These are phyloP conservation scores for Endoconidiophora polonica DNA, from an alignment of 2,329 filamentous ascomycete genomes.

Conservation along the genomic window DNA sequence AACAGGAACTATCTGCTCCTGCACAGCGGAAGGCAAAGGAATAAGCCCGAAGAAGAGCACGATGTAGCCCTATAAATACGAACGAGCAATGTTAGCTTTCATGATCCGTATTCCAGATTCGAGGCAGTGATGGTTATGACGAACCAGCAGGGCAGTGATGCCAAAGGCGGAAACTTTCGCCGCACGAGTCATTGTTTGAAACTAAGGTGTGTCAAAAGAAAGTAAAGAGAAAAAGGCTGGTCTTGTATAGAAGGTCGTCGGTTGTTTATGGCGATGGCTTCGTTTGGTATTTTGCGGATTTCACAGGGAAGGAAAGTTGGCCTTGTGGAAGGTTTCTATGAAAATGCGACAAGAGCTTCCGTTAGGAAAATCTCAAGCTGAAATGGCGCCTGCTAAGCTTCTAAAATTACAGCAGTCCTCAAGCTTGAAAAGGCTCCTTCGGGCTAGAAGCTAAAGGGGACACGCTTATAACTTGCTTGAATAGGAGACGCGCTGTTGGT, in stretches of 20 bases:
- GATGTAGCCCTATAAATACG: slow-evolving; percentile 71
- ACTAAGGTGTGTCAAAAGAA: neutral
- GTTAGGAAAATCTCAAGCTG: too few relatives aligned
- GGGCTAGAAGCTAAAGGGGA: neutral
- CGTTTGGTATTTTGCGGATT: neutral
- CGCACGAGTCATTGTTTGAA: slow-evolving; percentile 69
- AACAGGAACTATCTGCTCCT: slow-evolving; percentile 74
- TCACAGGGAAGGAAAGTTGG: neutral
- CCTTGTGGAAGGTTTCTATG: too few relatives aligned
- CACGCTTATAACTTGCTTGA: neutral
- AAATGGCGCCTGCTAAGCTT: too few relatives aligned
- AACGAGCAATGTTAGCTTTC: slow-evolving; percentile 13
- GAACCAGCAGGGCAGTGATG: slow-evolving; percentile 75
- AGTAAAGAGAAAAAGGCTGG: neutral
- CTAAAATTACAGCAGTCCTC: too few relatives aligned
- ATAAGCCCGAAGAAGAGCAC: slow-evolving; percentile 70
- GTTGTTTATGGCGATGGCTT: neutral
- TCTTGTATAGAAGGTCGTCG: neutral
- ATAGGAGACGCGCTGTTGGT: neutral
- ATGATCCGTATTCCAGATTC: neutral
- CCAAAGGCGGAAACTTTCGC: slow-evolving; percentile 74
- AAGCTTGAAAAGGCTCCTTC: too few relatives aligned
- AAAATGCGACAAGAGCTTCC: too few relatives aligned
- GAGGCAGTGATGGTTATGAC: slow-evolving; percentile 16
- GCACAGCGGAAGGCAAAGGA: slow-evolving; percentile 59